These are phyloP conservation scores for Atkinsonella hypoxylon DNA, from an alignment of 2,329 filamentous ascomycete species.

Conservation along the genomic window DNA sequence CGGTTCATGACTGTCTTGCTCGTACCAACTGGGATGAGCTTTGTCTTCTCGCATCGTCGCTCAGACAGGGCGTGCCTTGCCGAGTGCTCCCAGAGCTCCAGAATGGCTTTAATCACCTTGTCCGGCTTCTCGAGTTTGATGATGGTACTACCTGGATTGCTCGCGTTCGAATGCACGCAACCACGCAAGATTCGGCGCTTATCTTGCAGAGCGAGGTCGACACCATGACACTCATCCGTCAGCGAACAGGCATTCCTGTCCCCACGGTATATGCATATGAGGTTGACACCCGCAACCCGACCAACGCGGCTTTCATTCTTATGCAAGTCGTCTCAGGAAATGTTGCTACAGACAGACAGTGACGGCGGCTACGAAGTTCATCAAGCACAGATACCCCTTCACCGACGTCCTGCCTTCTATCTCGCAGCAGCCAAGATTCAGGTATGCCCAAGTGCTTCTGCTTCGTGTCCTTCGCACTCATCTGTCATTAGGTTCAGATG, in stretches of 20 bases:
- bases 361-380: conserved; percentile 13
- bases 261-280: conserved; percentile 16
- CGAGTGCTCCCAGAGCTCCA: no score
- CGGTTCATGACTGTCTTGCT: no score
- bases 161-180: background rate
- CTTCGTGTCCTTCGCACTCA: no score
- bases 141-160: background rate
- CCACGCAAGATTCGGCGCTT: background rate
- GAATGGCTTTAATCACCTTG: no score
- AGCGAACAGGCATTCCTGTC: conserved; percentile 8
- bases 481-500: background rate
- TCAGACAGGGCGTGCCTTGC: no score
- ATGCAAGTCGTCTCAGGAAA: conserved; percentile 19
- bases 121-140: background rate
- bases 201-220: background rate
- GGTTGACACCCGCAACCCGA: conserved; percentile 10
- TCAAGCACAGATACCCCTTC: conserved; percentile 10
- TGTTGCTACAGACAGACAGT: conserved; percentile 13
- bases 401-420: conserved; percentile 3
- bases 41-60: no score
- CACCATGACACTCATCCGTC: background rate
- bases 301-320: conserved; percentile 18
- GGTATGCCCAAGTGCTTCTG: background rate
- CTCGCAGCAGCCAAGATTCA: background rate
- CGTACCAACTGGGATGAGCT: no score